Percentiles rank a stretch among this genome's conserved stretches.
Conservation (phyloP, 331 rosid genomes). For the Spiraea crenata region DNA sequence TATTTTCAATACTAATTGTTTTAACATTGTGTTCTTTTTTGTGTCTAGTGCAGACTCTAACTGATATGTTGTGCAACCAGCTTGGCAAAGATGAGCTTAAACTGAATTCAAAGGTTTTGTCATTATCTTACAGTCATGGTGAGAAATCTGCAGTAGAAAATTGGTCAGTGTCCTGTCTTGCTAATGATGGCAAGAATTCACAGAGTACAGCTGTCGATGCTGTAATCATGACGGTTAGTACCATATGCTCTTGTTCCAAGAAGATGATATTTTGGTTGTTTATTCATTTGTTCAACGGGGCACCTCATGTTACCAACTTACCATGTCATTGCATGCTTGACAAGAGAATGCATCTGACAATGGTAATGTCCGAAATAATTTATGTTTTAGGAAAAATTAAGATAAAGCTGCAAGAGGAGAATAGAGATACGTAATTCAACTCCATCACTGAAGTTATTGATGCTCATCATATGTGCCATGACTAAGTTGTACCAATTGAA, state of each 20-base stretch:
- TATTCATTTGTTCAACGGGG: background rate
- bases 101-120: slow-evolving; percentile 65
- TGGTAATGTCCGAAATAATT: background rate
- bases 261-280: background rate
- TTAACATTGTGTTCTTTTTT: slow-evolving; percentile 11
- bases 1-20: slow-evolving; percentile 10
- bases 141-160: slow-evolving; percentile 48
- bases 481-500: background rate
- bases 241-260: slow-evolving; percentile 7
- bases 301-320: background rate
- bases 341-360: background rate
- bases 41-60: slow-evolving; percentile 66
- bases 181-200: slow-evolving; percentile 29
- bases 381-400: background rate
- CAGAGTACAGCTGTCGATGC: slow-evolving; percentile 57
- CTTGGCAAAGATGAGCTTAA: slow-evolving; percentile 64
- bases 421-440: background rate
- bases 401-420: background rate
- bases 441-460: background rate
- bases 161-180: slow-evolving; percentile 64
- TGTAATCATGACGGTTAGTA: slow-evolving; percentile 83
- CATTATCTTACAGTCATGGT: slow-evolving; percentile 65
- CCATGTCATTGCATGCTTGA: background rate
- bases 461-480: background rate
- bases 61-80: slow-evolving; percentile 70